Evolutionary conservation across 257 asterid species (phyloP), one percentile per base, ranked within the genome.

Genomic region (Rauvolfia tetraphylla): DNA sequence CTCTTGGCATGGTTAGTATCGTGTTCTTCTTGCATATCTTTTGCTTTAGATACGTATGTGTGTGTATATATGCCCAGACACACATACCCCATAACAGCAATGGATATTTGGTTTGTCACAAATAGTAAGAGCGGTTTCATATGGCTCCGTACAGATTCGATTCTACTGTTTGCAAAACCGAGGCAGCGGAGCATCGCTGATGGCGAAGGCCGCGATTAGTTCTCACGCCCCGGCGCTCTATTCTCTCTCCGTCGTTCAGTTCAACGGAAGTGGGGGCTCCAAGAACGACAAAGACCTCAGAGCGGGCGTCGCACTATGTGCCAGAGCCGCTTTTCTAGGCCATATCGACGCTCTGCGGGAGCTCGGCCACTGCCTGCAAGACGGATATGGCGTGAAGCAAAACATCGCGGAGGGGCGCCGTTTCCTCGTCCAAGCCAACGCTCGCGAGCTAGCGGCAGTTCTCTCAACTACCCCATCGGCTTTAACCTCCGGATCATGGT

Each of bases 291-390:
- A 92, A 81, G 91, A 94, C 76, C 82, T 90, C 1, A 90, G 96
- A 0, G 97, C 97, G 1, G 98, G 97, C 13, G 97, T 94, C 1
- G 93, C 97, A 9, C 80, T 94, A 11, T 92, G 97, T 74, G 97
- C 97, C 63, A 91, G 97, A 79, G 96, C 97, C 46, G 93, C 96
- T 20, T 90, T 83, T 66, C 81, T 90, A 7, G 98, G 97, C 73
- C 96, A 94, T 80, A 80, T 94, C 79, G 98, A 94, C 68, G 97
- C 97, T 1, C 91, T 94, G 20, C 90, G 98, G 1, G 98, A 92
- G 86, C 93, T 94, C n/a, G 98, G 98, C n/a, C 98, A 92, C 88
- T 94, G 98, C 83, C 86, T 94, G 41, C 98, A 90, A 42, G 97
- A 92, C 80, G 97, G 98, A 1, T 94, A 93, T 72, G 98, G 98